Evolutionary conservation across 192 early-diverging fungal genomes (phyloP), one percentile per base, ranked within the genome.

Genomic region (Physocladia obscura): DNA sequence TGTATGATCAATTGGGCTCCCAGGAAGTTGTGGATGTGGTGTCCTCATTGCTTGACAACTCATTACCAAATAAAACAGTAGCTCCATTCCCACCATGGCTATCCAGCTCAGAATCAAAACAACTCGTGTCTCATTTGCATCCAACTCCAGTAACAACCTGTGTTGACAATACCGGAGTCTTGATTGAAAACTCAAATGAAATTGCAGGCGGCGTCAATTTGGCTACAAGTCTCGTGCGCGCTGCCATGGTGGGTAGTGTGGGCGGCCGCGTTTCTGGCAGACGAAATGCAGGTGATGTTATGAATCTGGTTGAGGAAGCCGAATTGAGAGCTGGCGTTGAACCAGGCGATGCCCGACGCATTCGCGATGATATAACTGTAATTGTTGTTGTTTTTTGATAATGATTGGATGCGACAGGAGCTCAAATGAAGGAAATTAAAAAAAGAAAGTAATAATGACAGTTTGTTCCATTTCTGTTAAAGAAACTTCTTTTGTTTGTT

Each of bases 1-100:
- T 85, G 24, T 85, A 76, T 67, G 84, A 85, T 60, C 57, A 75
- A 13, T 58, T 85, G 21, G 50, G 34, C 50, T 63, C 38, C 54
- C 74, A 81, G 13, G 69, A 79, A 47, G 61, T 56, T 6, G 79
- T 76, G 15, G 57, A 75, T 48, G 39, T 77, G 35, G 67, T 84
- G 15, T 54, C 65, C n/a, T n/a, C n/a, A n/a, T n/a, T n/a, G n/a
- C n/a, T n/a, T n/a, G n/a, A n/a, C n/a, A n/a, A n/a, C n/a, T n/a
- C n/a, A n/a, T n/a, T n/a, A n/a, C n/a, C n/a, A n/a, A n/a, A n/a
- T n/a, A n/a, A n/a, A n/a, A n/a, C n/a, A n/a, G n/a, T n/a, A n/a
- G n/a, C n/a, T n/a, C n/a, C n/a, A n/a, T 62, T 62, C 31, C 60
- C 60, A 1, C 60, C 60, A 1, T 62, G 60, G 60, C n/a, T 62